Conservation (phyloP, 345 rosid genomes). For the Aquilaria yunnanensis region DNA sequence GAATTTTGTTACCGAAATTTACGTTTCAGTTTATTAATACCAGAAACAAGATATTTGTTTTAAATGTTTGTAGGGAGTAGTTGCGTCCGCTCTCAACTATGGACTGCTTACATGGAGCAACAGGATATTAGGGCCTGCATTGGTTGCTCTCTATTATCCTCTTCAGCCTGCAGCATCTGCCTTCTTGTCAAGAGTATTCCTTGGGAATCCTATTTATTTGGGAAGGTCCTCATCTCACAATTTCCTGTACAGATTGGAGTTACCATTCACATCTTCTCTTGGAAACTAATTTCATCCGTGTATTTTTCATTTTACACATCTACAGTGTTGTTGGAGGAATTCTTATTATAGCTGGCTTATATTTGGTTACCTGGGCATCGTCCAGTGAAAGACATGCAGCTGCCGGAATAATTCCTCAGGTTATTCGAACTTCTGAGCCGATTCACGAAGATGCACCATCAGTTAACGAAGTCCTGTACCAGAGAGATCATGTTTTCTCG, state of each 20-base stretch:
- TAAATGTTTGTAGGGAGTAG: slow-evolving; percentile 39
- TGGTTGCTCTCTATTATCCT: slow-evolving; percentile 88
- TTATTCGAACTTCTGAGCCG: slow-evolving; percentile 45
- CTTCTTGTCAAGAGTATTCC: slow-evolving; percentile 67
- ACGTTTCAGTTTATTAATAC: too few species aligned
- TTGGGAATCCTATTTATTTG: slow-evolving; percentile 77
- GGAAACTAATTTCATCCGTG: too few species aligned
- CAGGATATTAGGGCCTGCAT: slow-evolving; percentile 80
- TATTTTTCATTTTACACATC: too few species aligned
- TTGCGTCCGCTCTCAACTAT: slow-evolving; percentile 81
- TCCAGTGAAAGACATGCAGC: slow-evolving; percentile 43
- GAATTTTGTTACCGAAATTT: too few species aligned
- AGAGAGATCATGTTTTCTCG: slow-evolving; percentile 38
- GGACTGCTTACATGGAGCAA: slow-evolving; percentile 86
- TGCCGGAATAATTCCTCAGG: slow-evolving; percentile 21
- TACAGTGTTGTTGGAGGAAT: slow-evolving; percentile 74
- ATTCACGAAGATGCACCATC: slow-evolving; percentile 44
- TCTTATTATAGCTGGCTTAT: slow-evolving; percentile 72
- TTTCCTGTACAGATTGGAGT: too few species aligned
- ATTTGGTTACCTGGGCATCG: slow-evolving; percentile 91
- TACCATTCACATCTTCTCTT: too few species aligned
- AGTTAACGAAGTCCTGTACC: slow-evolving; percentile 32
- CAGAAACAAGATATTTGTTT: neutral
- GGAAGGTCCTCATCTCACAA: slow-evolving; percentile 49
- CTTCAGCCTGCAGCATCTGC: slow-evolving; percentile 87